A percentile compares a stretch with the other conserved stretches of the same genome.
phyloP scores from a whole-genome alignment of 164 flowering plant genomes.

The Magnolia changhungtana region DNA sequence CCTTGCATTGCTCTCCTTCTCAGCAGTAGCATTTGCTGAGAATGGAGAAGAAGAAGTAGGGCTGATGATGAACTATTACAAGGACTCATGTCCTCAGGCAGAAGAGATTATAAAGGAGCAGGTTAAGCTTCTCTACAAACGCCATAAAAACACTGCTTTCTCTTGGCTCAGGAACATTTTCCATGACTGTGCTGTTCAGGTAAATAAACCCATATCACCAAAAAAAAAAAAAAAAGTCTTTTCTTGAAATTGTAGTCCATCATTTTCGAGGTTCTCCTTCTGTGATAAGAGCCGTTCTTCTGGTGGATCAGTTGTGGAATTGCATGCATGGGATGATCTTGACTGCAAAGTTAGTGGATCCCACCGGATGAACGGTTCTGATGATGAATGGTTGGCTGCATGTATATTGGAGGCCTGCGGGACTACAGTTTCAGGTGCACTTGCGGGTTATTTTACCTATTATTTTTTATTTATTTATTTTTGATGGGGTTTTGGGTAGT shows the following conservation, averaged over 20 bases:
- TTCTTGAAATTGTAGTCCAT: background rate
- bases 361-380: background rate
- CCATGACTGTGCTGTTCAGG: slow-evolving; percentile 99
- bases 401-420: background rate
- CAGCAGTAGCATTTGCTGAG: slow-evolving; percentile 44
- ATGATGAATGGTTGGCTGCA: background rate
- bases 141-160: slow-evolving; percentile 99
- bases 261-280: background rate
- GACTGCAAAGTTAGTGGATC: too few relatives aligned
- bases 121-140: slow-evolving; percentile 90
- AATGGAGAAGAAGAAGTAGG: slow-evolving; percentile 51
- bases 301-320: slow-evolving; percentile 3
- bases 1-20: slow-evolving; percentile 37
- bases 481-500: slow-evolving; percentile 34
- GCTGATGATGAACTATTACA: slow-evolving; percentile 86
- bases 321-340: background rate
- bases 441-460: background rate
- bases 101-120: slow-evolving; percentile 90
- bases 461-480: background rate
- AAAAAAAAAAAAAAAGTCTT: background rate
- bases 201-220: slow-evolving; percentile 1
- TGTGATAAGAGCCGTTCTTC: background rate
- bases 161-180: slow-evolving; percentile 99
- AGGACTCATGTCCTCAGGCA: slow-evolving; percentile 90
- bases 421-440: background rate